A percentile compares a stretch with the other conserved stretches of the same genome.
Evolutionary conservation across 164 flowering plant genomes (phyloP).

Genomic region (Macadamia integrifolia): DNA sequence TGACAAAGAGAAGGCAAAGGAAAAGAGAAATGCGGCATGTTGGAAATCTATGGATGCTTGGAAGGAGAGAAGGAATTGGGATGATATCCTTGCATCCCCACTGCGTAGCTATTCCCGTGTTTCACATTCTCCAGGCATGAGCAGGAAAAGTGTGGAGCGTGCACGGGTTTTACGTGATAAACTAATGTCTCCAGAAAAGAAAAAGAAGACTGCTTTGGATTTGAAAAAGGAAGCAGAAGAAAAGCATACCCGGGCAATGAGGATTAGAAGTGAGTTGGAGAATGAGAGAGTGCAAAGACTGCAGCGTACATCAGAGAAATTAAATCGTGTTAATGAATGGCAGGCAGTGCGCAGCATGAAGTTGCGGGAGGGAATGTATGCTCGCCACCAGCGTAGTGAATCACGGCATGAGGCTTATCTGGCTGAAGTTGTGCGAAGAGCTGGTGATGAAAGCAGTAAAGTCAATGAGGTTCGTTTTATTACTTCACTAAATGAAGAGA

Average conservation of each 20-base stretch:
- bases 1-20: constrained; percentile 64
- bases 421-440: constrained; percentile 90
- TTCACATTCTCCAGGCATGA: constrained; percentile 76
- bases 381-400: constrained; percentile 88
- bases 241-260: constrained; percentile 92
- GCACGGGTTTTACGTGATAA: constrained; percentile 79
- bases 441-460: constrained; percentile 96
- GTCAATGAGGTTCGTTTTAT: constrained; percentile 97
- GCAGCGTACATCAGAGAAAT: constrained; percentile 82
- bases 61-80: constrained; percentile 96
- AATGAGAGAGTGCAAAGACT: constrained; percentile 83
- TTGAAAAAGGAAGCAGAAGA: constrained; percentile 86
- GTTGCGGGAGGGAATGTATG: constrained; percentile 80
- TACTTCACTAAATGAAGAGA: constrained; percentile 93
- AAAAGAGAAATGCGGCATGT: constrained; percentile 44
- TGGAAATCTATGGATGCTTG: constrained; percentile 86
- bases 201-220: constrained; percentile 77
- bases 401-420: constrained; percentile 88
- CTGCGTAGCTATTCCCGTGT: constrained; percentile 61
- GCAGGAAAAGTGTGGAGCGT: constrained; percentile 78
- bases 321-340: constrained; percentile 91
- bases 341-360: constrained; percentile 83
- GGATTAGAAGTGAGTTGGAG: constrained; percentile 81
- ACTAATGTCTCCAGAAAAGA: constrained; percentile 92
- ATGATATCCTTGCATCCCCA: constrained; percentile 78